A percentile compares a stretch with the other conserved stretches of the same genome.
Conservation (phyloP, 176 grass and related monocot genomes). For the Leersia perrieri region DNA sequence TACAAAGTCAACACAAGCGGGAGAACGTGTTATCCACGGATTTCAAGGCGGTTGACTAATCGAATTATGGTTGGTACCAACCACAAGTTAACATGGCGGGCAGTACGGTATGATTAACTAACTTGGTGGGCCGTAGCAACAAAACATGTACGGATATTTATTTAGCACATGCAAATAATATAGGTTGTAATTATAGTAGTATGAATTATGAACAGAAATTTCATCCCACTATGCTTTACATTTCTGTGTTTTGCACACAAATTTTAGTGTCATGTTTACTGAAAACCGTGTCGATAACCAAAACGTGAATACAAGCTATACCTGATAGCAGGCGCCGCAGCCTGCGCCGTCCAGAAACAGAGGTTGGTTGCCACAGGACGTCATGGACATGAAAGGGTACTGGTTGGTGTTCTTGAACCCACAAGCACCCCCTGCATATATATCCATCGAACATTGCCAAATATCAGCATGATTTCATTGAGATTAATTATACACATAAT, state of each 20-base stretch:
- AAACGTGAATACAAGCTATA: background rate
- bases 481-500: no score
- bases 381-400: slow-evolving; percentile 57
- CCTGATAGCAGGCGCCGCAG: slow-evolving; percentile 63
- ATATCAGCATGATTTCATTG: no score
- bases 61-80: background rate
- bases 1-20: background rate
- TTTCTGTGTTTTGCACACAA: no score
- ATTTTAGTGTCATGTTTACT: background rate
- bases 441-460: background rate
- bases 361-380: slow-evolving; percentile 46
- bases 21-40: background rate
- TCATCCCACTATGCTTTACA: no score
- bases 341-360: slow-evolving; percentile 48
- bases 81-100: background rate
- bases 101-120: background rate
- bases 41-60: background rate
- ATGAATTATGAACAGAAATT: background rate
- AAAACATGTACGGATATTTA: no score
- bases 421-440: slow-evolving; percentile 48
- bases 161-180: no score
- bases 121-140: no score
- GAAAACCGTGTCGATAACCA: background rate
- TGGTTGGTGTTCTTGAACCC: slow-evolving; percentile 50
- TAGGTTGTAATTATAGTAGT: no score